phyloP scores from a whole-genome alignment of 805 yeast genomes.

The Yamadazyma scolyti region DNA sequence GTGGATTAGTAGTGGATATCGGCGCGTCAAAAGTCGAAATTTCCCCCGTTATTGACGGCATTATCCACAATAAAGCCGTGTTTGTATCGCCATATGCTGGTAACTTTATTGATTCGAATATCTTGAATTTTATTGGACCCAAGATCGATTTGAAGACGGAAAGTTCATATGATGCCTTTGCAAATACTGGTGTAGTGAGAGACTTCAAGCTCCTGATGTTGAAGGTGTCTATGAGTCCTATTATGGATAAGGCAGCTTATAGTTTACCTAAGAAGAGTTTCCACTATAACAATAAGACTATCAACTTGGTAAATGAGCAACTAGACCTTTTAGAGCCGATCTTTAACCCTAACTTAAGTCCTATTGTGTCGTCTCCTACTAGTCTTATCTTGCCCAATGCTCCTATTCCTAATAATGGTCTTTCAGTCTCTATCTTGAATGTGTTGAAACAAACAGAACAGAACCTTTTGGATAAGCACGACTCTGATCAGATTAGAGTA shows the following conservation, averaged over 20 bases:
- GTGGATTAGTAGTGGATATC: conserved; percentile 76
- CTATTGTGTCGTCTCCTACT: conserved; percentile 38
- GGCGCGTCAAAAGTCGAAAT: conserved; percentile 70
- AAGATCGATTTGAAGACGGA: conserved; percentile 14
- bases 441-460: conserved; percentile 34
- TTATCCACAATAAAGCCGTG: conserved; percentile 61
- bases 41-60: conserved; percentile 77
- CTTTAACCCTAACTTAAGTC: conserved; percentile 59
- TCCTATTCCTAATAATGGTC: conserved; percentile 48
- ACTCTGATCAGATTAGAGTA: conserved; percentile 27
- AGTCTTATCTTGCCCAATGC: conserved; percentile 26
- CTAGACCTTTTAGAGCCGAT: conserved; percentile 52
- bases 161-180: conserved; percentile 35
- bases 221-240: conserved; percentile 13
- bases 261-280: conserved; percentile 11
- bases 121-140: conserved; percentile 43
- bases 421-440: conserved; percentile 35
- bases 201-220: conserved; percentile 35
- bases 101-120: conserved; percentile 70
- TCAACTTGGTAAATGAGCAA: conserved; percentile 13
- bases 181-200: conserved; percentile 29
- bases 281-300: conserved; percentile 18
- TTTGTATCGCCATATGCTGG: conserved; percentile 77
- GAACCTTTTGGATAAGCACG: conserved; percentile 29
- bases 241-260: conserved; percentile 2